Base-by-base conservation (phyloP, 2,329 filamentous ascomycete genomes). In the Pseudocercospora ulei region DNA sequence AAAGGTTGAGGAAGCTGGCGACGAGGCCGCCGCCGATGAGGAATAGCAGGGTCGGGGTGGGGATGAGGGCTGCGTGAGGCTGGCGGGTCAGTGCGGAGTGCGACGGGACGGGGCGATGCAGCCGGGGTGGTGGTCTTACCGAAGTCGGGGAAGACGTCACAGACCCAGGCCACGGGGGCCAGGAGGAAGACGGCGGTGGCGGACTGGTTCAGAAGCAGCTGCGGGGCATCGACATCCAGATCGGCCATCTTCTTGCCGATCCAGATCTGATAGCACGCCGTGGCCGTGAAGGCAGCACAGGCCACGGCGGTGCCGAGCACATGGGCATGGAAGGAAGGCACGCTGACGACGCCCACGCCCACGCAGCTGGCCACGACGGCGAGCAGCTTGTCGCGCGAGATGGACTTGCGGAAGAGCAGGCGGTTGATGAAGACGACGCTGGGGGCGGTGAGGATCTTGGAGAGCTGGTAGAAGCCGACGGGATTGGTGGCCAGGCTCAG, bases 221-320 rank as follows among this genome's bases (percentile, higher is more conserved):
- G 39, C 13, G 39, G 24, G 3, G 39, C 39, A 26, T 41, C 39
- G 13, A 41, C 26, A 4, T 37, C 33, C 17, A 41, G n/a, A 26
- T 41, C 39, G 5, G 18, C 26, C 17, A 41, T 36, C 20, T 41
- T 41, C 33, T 41, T 41, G 6, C 39, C 39, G 13, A 41, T 41
- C 39, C 39, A 41, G 16, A 41, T 41, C 30, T 41, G 39, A 31
- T 41, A 41, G n/a, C 39, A 41, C 5, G 39, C 39, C 5, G 39
- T 41, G 2, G 39, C 37, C 13, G 39, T 41, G 12, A 41, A 41
- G 1, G 39, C 39, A 2, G 39, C 39, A 24, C 39, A 36, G 2
- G 39, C 39, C n/a, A 41, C 31, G 6, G 16, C 26, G 2, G 39
- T 41, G 5, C 39, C 39, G 11, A 37, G 8, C 2, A 29, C 4